A percentile compares a stretch with the other conserved stretches of the same genome.
Conservation (phyloP, 2,329 filamentous ascomycete genomes). For the Pochonia chlamydosporia region DNA sequence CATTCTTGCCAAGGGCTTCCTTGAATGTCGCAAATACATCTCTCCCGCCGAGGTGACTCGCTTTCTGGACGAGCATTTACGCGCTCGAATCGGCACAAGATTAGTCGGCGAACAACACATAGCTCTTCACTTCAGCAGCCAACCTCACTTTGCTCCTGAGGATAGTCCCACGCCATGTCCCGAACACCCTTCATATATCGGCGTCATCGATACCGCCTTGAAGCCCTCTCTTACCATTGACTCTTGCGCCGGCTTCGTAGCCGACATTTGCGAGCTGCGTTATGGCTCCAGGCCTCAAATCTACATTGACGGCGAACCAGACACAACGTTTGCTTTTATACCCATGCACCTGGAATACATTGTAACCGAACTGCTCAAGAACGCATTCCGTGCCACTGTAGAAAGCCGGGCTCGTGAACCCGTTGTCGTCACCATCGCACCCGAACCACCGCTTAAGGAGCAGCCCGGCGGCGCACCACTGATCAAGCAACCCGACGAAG, state of each 20-base stretch:
- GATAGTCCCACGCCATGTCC: slow-evolving; percentile 44
- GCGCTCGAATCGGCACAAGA: slow-evolving; percentile 87
- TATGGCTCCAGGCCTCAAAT: slow-evolving; percentile 83
- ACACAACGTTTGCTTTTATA: slow-evolving; percentile 81
- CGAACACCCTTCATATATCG: slow-evolving; percentile 67
- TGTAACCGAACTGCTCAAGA: slow-evolving; percentile 92
- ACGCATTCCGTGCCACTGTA: slow-evolving; percentile 89
- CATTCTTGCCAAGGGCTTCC: slow-evolving; percentile 82
- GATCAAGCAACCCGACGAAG: slow-evolving; percentile 29
- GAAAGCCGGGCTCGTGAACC: slow-evolving; percentile 79
- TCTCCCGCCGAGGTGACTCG: slow-evolving; percentile 73
- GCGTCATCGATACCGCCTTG: slow-evolving; percentile 88
- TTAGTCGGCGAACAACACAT: slow-evolving; percentile 96
- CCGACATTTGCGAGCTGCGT: slow-evolving; percentile 92
- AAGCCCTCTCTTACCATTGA: slow-evolving; percentile 77
- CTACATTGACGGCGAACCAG: slow-evolving; percentile 76
- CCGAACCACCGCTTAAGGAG: slow-evolving; percentile 42
- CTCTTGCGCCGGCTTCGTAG: slow-evolving; percentile 82
- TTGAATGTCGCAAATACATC: slow-evolving; percentile 91
- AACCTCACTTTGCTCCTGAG: slow-evolving; percentile 60
- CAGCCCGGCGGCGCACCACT: slow-evolving; percentile 15
- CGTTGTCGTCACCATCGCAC: slow-evolving; percentile 87
- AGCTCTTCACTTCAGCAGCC: slow-evolving; percentile 68
- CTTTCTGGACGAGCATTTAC: slow-evolving; percentile 90
- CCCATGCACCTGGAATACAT: slow-evolving; percentile 98